Conservation (phyloP, 1,284 basidiomycete genomes). For the Ganoderma resinaceum region DNA sequence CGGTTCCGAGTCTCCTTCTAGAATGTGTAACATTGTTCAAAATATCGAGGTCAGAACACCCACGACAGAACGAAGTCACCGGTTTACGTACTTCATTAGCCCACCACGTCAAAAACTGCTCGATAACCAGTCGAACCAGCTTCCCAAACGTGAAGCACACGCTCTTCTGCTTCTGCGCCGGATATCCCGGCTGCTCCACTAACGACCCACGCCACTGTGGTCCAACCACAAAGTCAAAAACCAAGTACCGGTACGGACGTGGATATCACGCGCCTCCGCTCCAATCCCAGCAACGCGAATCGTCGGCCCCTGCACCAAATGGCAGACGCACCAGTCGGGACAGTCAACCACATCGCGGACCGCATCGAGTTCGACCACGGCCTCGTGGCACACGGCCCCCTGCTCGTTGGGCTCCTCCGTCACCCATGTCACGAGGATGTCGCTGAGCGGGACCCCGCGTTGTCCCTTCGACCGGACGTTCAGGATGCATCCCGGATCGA, state of each 20-base stretch:
- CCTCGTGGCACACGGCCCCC: not conserved
- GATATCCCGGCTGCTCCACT: not conserved
- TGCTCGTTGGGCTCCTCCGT: not conserved
- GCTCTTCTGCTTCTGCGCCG: not conserved
- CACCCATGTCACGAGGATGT: not conserved
- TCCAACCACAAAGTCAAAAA: not conserved
- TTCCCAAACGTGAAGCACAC: not conserved
- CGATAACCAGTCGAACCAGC: not conserved
- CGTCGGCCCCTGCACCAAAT: not conserved
- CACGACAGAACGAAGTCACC: not conserved
- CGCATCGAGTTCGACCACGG: not conserved
- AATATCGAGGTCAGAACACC: not conserved
- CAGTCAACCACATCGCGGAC: not conserved
- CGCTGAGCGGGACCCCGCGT: not conserved
- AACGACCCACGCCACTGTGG: not conserved
- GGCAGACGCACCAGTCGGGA: conserved; percentile 5
- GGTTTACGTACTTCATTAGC: conserved; percentile 1
- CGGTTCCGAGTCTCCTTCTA: not conserved
- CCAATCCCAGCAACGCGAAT: conserved; percentile 10
- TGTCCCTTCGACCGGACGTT: not conserved
- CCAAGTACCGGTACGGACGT: not conserved
- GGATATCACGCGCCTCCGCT: not conserved
- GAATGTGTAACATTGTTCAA: not conserved
- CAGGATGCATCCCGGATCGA: not conserved
- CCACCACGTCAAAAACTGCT: conserved; percentile 14